Conservation (phyloP, 441 rosid species). For the Erysimum pusillum region DNA sequence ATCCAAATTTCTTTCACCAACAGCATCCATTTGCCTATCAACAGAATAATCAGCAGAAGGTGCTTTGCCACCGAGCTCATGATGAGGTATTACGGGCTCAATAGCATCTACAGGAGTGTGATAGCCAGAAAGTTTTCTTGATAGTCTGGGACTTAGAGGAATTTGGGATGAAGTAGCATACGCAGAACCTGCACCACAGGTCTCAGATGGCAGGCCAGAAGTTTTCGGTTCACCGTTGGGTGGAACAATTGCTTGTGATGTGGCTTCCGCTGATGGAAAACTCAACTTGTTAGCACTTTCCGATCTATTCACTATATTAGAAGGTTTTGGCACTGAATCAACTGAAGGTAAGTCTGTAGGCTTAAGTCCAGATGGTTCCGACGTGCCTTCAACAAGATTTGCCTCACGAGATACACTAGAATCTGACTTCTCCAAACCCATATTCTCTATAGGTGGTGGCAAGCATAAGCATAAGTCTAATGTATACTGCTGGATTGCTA, state of each 20-base stretch:
- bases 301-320: constrained; percentile 46
- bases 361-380: constrained; percentile 53
- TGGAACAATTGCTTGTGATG: constrained; percentile 47
- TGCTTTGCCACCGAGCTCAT: constrained; percentile 53
- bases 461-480: constrained; percentile 81
- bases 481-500: constrained; percentile 93
- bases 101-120: constrained; percentile 48
- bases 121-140: constrained; percentile 59
- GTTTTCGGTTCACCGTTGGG: constrained; percentile 53
- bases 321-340: constrained; percentile 53
- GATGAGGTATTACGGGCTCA: constrained; percentile 52
- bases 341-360: constrained; percentile 51
- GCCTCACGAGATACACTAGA: constrained; percentile 56
- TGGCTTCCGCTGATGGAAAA: constrained; percentile 53
- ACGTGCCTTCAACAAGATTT: constrained; percentile 52
- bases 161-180: constrained; percentile 56
- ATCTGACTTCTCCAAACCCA: constrained; percentile 66
- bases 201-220: constrained; percentile 51
- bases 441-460: constrained; percentile 72
- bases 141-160: constrained; percentile 65
- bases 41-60: constrained; percentile 57
- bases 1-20: constrained; percentile 51
- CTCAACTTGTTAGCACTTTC: constrained; percentile 42
- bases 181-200: constrained; percentile 57
- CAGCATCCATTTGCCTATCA: constrained; percentile 61